Conservation (phyloP, 1,139 yeast genomes). For the Nakaseomyces kungkrabaensis region DNA sequence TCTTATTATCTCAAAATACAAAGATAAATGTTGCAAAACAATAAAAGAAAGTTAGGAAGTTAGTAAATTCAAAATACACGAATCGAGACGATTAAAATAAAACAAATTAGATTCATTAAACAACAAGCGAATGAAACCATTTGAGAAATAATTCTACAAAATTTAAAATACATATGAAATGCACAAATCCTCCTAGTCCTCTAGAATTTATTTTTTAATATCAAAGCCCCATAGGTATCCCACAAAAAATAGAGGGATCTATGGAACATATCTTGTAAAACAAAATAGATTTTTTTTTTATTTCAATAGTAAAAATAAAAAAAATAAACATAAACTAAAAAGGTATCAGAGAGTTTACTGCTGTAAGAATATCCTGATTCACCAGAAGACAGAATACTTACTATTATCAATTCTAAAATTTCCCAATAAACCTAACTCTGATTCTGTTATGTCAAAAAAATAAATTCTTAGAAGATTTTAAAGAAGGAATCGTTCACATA, state of each 20-base stretch:
- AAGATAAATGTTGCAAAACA: background rate
- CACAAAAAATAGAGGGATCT: background rate
- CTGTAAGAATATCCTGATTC: conserved; percentile 4
- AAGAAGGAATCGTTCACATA: no score
- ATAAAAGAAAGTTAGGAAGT: background rate
- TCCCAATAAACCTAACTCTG: conserved; percentile 1
- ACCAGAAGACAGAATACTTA: conserved; percentile 3
- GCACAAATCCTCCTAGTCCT: no score
- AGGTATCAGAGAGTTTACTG: conserved; percentile 7
- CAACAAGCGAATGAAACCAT: no score
- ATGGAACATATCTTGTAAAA: background rate
- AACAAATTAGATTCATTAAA: no score
- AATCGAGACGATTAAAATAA: background rate
- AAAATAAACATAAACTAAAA: conserved; percentile 1
- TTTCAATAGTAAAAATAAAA: no score
- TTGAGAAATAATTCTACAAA: no score
- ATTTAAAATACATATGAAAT: no score
- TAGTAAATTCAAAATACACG: background rate
- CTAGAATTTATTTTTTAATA: background rate
- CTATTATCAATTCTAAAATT: background rate
- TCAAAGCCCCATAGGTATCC: conserved; percentile 1
- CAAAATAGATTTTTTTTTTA: background rate
- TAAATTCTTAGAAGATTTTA: no score
- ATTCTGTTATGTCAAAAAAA: conserved; percentile 1
- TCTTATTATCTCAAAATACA: background rate